Conservation (phyloP, 2,329 filamentous ascomycete species). For the Byssochlamys sp. region DNA sequence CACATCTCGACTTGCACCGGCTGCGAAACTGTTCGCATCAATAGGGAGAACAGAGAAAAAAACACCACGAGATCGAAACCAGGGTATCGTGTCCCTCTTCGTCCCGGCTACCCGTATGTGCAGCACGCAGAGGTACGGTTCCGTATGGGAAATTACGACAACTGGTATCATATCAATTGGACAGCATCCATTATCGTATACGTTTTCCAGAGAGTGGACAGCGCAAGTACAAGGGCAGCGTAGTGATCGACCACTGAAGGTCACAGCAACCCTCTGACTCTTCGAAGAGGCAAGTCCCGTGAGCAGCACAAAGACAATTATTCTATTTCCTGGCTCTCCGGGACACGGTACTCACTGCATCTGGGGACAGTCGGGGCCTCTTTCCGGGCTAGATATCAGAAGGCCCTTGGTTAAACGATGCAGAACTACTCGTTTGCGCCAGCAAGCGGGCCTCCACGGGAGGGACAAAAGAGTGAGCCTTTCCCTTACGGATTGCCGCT, state of each 20-base stretch:
- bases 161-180: constrained; percentile 56
- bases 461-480: constrained; percentile 72
- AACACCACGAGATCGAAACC: neutral
- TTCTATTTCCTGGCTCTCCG: neutral
- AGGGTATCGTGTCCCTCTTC: neutral
- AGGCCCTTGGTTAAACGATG: constrained; percentile 35
- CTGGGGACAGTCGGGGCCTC: neutral
- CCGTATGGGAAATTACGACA: constrained; percentile 47
- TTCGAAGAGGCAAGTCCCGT: neutral
- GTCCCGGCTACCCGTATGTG: neutral
- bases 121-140: neutral
- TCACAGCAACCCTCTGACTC: neutral
- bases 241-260: neutral
- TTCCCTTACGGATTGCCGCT: neutral
- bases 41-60: too few relatives aligned
- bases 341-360: too few relatives aligned
- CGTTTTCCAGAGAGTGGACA: neutral
- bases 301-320: neutral
- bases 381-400: neutral
- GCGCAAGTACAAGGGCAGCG: neutral
- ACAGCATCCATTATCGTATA: constrained; percentile 39
- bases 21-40: neutral
- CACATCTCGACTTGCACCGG: neutral
- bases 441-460: constrained; percentile 53
- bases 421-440: constrained; percentile 69